These are phyloP conservation scores for Phytophthora kernoviae DNA, from an alignment of 352 stramenopile species.

Conservation along the genomic window DNA sequence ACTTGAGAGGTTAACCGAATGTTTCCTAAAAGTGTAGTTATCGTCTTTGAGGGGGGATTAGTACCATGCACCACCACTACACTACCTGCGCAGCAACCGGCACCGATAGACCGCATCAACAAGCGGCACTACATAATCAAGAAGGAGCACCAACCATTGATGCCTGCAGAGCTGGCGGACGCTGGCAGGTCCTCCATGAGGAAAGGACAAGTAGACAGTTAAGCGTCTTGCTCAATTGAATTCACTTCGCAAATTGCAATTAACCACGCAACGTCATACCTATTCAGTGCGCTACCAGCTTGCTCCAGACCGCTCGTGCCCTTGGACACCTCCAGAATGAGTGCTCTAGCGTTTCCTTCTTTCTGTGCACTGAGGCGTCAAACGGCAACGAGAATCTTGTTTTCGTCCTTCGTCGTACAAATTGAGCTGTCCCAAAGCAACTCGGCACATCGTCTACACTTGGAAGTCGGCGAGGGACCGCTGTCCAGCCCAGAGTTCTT, in stretches of 20 bases:
- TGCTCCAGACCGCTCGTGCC: too few relatives aligned
- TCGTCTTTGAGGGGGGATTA: conserved; percentile 6
- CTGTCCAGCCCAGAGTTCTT: too few relatives aligned
- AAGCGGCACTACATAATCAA: background rate
- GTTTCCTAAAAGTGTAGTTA: conserved; percentile 4
- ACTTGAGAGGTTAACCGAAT: conserved; percentile 4
- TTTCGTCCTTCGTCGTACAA: too few relatives aligned
- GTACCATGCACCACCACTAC: background rate
- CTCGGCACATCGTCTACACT: too few relatives aligned
- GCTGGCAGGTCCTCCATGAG: background rate
- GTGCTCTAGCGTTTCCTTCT: too few relatives aligned
- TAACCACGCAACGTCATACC: background rate
- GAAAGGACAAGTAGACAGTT: background rate
- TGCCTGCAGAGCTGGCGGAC: background rate
- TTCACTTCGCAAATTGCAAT: background rate
- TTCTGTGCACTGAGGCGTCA: too few relatives aligned
- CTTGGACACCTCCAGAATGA: too few relatives aligned
- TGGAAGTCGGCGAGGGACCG: too few relatives aligned
- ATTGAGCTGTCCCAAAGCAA: too few relatives aligned
- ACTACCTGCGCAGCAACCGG: background rate
- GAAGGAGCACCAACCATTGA: background rate
- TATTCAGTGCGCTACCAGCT: too few relatives aligned
- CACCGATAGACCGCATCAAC: background rate
- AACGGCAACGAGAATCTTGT: too few relatives aligned
- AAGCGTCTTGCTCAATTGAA: background rate